A percentile compares a stretch with the other conserved stretches of the same genome.
Evolutionary conservation across 495 filamentous ascomycete species (phyloP).

Genomic region (Aspergillus olivimuriae): DNA sequence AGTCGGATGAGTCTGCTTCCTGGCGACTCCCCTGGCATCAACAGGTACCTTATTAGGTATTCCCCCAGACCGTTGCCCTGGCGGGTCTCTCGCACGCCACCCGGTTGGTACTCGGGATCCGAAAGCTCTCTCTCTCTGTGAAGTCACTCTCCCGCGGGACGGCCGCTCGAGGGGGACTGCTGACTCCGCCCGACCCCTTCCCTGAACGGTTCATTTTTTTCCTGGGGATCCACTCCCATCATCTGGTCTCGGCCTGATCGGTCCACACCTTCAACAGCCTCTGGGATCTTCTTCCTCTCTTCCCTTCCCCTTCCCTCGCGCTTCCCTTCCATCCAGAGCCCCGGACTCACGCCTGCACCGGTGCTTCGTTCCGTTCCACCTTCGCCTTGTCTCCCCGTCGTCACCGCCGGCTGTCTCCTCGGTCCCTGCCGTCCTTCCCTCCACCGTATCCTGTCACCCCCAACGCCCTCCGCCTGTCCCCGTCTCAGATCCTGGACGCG

Average conservation of each 20-base stretch:
- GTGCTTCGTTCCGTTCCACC: too few relatives aligned
- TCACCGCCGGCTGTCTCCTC: constrained; percentile 7
- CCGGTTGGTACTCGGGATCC: too few relatives aligned
- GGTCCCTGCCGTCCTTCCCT: constrained; percentile 9
- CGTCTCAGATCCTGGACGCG: constrained; percentile 4
- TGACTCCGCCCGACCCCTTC: not conserved
- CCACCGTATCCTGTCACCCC: constrained; percentile 10
- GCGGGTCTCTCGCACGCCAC: too few relatives aligned
- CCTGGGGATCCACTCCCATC: not conserved
- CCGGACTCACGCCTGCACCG: too few relatives aligned
- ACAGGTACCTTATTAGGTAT: too few relatives aligned
- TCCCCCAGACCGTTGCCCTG: too few relatives aligned
- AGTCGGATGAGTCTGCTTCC: too few relatives aligned
- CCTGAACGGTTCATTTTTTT: not conserved
- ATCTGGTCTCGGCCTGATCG: not conserved
- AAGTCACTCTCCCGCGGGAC: too few relatives aligned
- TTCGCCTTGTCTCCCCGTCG: constrained; percentile 9
- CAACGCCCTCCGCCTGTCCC: constrained; percentile 9
- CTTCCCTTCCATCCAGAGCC: not conserved
- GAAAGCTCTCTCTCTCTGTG: too few relatives aligned
- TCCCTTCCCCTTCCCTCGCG: not conserved
- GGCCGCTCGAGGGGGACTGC: too few relatives aligned
- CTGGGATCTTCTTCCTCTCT: not conserved
- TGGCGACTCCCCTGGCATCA: too few relatives aligned
- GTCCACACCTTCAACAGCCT: too few relatives aligned